A percentile compares a stretch with the other conserved stretches of the same genome.
Evolutionary conservation across 495 filamentous ascomycete species (phyloP).

Genomic region (Friedmanniomyces endolithicus): DNA sequence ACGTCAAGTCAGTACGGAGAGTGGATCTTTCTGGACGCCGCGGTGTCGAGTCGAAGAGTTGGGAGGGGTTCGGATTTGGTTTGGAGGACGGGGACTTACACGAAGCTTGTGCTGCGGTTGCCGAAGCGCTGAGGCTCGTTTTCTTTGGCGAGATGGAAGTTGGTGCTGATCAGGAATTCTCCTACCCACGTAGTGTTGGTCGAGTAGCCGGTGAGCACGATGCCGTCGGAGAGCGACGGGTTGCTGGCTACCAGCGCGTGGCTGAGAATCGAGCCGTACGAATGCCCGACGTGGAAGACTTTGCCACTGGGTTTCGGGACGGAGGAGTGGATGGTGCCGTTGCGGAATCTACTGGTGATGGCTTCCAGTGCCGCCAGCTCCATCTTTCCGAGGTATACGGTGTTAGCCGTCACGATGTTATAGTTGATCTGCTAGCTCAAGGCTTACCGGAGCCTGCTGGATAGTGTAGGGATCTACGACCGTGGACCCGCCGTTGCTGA

Average conservation of each 20-base stretch:
- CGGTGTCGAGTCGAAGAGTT: too few species aligned
- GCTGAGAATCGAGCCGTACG: slow-evolving; percentile 11
- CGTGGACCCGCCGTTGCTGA: slow-evolving; percentile 15
- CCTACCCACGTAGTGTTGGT: neutral
- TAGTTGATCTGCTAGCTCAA: neutral
- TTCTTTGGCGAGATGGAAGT: slow-evolving; percentile 11
- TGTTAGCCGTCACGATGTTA: neutral
- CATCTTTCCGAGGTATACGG: neutral
- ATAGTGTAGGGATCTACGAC: slow-evolving; percentile 13
- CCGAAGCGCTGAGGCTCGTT: slow-evolving; percentile 15
- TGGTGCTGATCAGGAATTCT: neutral
- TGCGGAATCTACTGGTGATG: slow-evolving; percentile 15
- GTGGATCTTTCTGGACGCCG: too few species aligned
- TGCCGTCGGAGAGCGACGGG: slow-evolving; percentile 14
- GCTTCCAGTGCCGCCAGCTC: slow-evolving; percentile 14
- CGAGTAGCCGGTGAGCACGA: slow-evolving; percentile 3
- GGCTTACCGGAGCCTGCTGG: slow-evolving; percentile 3
- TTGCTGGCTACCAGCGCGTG: slow-evolving; percentile 20
- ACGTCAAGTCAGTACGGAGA: too few species aligned
- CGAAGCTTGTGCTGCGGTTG: slow-evolving; percentile 3
- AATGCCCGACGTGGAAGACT: slow-evolving; percentile 19
- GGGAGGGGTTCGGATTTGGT: neutral
- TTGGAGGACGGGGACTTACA: neutral
- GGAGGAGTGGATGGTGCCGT: slow-evolving; percentile 6
- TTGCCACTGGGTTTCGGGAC: slow-evolving; percentile 8